These are phyloP conservation scores for Colletotrichum horii DNA, from an alignment of 2,329 filamentous ascomycete genomes.

Conservation along the genomic window DNA sequence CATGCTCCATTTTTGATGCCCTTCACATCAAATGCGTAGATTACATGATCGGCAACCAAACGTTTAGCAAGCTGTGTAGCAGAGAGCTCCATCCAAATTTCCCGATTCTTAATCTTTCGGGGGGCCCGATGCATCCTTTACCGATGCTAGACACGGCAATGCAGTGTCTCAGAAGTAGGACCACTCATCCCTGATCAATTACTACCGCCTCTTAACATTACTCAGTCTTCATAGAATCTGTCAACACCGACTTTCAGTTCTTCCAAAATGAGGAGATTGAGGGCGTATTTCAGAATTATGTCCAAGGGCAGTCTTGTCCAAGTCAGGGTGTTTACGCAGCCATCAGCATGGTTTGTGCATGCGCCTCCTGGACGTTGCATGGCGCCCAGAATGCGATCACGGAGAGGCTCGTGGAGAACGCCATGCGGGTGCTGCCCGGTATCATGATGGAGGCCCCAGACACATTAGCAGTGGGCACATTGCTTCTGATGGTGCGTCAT, in stretches of 20 bases:
- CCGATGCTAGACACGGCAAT: not conserved
- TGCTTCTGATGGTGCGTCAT: not conserved
- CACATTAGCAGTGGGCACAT: not conserved
- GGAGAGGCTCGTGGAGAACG: not conserved
- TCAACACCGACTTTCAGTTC: not conserved
- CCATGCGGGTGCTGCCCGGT: not conserved
- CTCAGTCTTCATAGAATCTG: not conserved
- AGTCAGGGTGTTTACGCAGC: accelerated
- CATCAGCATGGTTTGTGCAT: not conserved
- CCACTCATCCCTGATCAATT: accelerated
- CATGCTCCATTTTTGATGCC: not conserved
- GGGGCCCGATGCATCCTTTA: not conserved
- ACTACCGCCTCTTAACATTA: not conserved
- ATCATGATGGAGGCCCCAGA: not conserved
- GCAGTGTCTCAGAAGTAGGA: not conserved
- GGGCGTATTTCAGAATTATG: not conserved
- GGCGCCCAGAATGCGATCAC: not conserved
- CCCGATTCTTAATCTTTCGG: not conserved
- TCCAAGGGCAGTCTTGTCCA: not conserved
- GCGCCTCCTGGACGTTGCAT: not conserved
- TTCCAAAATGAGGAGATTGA: not conserved
- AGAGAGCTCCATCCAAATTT: not conserved
- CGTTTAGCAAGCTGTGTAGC: not conserved
- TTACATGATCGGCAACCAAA: not conserved
- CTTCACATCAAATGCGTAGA: not conserved